These are phyloP conservation scores for Camelina sativa DNA, from an alignment of 345 rosid genomes.

Conservation along the genomic window DNA sequence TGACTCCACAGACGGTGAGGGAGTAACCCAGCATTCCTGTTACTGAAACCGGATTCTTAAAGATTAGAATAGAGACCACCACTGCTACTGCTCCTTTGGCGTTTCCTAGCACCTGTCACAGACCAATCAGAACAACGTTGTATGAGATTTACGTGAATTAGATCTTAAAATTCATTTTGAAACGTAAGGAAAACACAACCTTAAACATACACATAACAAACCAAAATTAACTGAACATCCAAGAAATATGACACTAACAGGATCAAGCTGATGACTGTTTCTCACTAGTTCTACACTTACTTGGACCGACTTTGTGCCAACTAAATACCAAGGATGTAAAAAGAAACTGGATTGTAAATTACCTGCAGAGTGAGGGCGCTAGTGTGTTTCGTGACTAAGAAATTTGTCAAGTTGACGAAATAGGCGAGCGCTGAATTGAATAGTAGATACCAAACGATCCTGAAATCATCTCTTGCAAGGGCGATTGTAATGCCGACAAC, in stretches of 20 bases:
- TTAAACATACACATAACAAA: neutral
- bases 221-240: conserved; percentile 6
- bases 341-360: neutral
- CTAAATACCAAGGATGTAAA: neutral
- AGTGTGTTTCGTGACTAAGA: conserved; percentile 98
- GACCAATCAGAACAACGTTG: neutral
- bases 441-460: conserved; percentile 89
- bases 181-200: neutral
- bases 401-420: conserved; percentile 95
- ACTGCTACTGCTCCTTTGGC: conserved; percentile 99
- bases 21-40: conserved; percentile 97
- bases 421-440: conserved; percentile 96
- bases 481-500: conserved; percentile 95
- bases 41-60: conserved; percentile 95
- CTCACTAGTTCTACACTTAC: conserved; percentile 10
- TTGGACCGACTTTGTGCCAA: conserved; percentile 12
- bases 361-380: conserved; percentile 99
- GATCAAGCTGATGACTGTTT: neutral
- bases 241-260: neutral
- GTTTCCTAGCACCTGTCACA: conserved; percentile 88
- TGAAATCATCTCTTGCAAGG: conserved; percentile 89
- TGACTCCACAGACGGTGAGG: conserved; percentile 90
- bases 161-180: neutral
- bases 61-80: conserved; percentile 91
- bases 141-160: neutral